phyloP scores from a whole-genome alignment of 345 rosid species.

The Mangifera indica region DNA sequence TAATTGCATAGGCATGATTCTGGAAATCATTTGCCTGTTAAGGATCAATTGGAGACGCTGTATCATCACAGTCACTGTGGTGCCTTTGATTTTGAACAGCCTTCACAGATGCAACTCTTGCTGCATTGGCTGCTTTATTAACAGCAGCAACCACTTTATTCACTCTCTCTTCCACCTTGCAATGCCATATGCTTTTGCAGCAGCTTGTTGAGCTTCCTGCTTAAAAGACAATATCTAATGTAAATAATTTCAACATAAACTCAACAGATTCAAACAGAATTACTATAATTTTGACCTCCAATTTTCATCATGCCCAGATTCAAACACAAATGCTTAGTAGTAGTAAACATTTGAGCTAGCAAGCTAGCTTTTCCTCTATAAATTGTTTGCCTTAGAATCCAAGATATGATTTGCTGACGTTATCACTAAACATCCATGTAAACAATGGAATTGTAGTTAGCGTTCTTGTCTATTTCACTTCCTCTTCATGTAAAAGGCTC shows the following conservation, averaged over 20 bases:
- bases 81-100: conserved; percentile 66
- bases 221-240: not conserved
- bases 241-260: not conserved
- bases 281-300: not conserved
- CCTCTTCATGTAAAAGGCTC: not conserved
- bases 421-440: not conserved
- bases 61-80: conserved; percentile 31
- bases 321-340: not conserved
- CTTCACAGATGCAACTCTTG: conserved; percentile 78
- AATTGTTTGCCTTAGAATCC: not conserved
- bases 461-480: too few species aligned
- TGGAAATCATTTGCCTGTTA: not conserved
- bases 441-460: not conserved
- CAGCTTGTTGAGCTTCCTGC: conserved; percentile 75
- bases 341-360: not conserved
- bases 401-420: not conserved
- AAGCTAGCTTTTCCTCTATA: not conserved
- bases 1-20: not conserved
- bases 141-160: conserved; percentile 62
- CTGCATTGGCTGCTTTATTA: conserved; percentile 82
- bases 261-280: not conserved
- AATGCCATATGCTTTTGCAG: conserved; percentile 52
- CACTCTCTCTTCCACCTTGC: conserved; percentile 64
- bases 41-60: conserved; percentile 17
- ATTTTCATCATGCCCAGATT: not conserved